Conservation (phyloP, 768 basidiomycete species). For the Strobilomyces echinocephalus region DNA sequence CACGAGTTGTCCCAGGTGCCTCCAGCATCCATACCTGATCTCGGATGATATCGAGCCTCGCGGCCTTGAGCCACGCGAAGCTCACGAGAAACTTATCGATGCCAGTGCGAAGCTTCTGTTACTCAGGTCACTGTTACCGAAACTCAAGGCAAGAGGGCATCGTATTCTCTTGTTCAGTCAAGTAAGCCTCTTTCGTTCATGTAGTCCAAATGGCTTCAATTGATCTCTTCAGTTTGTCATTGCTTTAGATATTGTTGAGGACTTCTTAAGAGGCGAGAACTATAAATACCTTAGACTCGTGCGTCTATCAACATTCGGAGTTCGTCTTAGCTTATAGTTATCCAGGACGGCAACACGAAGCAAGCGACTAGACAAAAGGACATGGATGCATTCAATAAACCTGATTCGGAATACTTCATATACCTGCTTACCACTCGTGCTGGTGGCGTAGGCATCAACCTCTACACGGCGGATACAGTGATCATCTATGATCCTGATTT, state of each 20-base stretch:
- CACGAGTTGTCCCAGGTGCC: conserved; percentile 47
- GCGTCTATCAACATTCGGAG: conserved; percentile 16
- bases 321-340: conserved; percentile 6
- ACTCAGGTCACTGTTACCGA: conserved; percentile 72
- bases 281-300: conserved; percentile 77
- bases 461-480: conserved; percentile 89
- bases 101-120: conserved; percentile 84
- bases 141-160: conserved; percentile 79
- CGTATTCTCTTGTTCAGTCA: conserved; percentile 91
- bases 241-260: conserved; percentile 81
- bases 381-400: conserved; percentile 93
- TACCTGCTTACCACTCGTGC: conserved; percentile 91
- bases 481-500: conserved; percentile 95
- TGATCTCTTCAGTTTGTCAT: conserved; percentile 68
- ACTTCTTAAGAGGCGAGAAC: conserved; percentile 80
- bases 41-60: conserved; percentile 74
- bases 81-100: conserved; percentile 75
- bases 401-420: conserved; percentile 82
- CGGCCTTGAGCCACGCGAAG: conserved; percentile 49
- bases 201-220: neutral
- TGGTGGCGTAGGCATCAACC: conserved; percentile 91
- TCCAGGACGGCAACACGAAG: conserved; percentile 85
- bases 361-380: conserved; percentile 82
- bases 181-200: conserved; percentile 38
- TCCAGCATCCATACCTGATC: conserved; percentile 90